Base-by-base conservation (phyloP, 306 rosid genomes). In the Ochetophila trinervis region DNA sequence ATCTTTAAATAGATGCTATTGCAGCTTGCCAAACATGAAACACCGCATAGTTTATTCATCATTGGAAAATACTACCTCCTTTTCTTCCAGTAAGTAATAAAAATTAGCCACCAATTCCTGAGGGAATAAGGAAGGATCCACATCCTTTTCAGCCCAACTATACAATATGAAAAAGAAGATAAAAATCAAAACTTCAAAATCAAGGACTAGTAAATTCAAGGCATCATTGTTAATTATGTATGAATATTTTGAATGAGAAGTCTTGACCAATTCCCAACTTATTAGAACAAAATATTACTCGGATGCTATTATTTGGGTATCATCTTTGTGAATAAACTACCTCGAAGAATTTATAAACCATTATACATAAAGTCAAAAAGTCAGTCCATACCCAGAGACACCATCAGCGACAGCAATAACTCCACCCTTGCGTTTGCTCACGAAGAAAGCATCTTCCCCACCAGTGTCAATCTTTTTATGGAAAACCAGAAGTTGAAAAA, bases 371-470 rank as follows among this genome's bases (percentile, higher is more conserved):
- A 61, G 14, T 2, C 8, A 68, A 30, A 62, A 49, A 68, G 44
- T 70, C 53, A 77, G 58, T 42, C 56, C 82, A 76, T 89, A 93
- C 99, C 95, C 97, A 60, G 97, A 93, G 60, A 93, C 99, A 36
- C 99, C 97, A 84, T 89, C 96, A 73, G 99, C 99, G 65, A 93
- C 88, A 69, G 91, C 84, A 83, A 90, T 79, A 74, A 88, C 87
- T 79, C 96, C 97, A 4, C 94, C 91, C 65, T 76, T 65, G 69
- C 86, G 78, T 82, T 72, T 54, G 82, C 87, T 90, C 48, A 87
- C 91, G 49, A 89, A 78, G 78, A 79, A 84, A 76, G 97, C 97
- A 83, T 93, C 99, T 82, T 93, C 99, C 72, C 97, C 99, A 21
- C 99, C 96, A 72, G 74, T 88, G 53, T 74, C 91, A 74, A 82